Conservation (phyloP, 78 protist genomes). For the Dictyostelium brefeldianum region DNA sequence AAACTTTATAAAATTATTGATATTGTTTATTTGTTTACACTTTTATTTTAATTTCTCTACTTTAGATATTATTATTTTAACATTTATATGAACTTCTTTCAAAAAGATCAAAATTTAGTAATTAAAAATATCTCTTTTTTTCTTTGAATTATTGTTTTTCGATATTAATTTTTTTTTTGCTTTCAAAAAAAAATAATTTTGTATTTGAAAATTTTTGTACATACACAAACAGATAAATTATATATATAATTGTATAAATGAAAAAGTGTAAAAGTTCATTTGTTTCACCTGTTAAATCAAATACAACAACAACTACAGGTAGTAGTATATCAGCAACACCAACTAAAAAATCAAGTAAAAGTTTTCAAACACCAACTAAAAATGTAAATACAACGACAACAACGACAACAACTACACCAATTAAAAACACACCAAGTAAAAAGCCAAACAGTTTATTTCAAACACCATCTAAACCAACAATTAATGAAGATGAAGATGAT, state of each 20-base stretch:
- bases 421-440: neutral
- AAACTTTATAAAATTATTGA: too few species aligned
- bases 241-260: too few species aligned
- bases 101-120: too few species aligned
- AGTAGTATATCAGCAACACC: neutral
- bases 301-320: neutral
- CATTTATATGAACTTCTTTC: too few species aligned
- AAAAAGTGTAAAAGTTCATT: neutral
- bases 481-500: neutral
- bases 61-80: too few species aligned
- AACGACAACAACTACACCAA: neutral
- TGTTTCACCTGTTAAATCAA: slow-evolving; percentile 13
- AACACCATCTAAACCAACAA: neutral
- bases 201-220: neutral
- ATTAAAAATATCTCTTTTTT: too few species aligned
- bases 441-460: neutral
- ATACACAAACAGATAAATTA: too few species aligned
- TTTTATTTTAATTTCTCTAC: too few species aligned
- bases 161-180: too few species aligned
- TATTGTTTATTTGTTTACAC: too few species aligned
- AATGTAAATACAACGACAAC: neutral
- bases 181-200: neutral
- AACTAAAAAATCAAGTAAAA: neutral
- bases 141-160: too few species aligned
- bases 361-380: slow-evolving; percentile 18